A percentile compares a stretch with the other conserved stretches of the same genome.
These are phyloP conservation scores for Tremellales sp. DNA, from an alignment of 1,284 basidiomycete genomes.

Conservation along the genomic window DNA sequence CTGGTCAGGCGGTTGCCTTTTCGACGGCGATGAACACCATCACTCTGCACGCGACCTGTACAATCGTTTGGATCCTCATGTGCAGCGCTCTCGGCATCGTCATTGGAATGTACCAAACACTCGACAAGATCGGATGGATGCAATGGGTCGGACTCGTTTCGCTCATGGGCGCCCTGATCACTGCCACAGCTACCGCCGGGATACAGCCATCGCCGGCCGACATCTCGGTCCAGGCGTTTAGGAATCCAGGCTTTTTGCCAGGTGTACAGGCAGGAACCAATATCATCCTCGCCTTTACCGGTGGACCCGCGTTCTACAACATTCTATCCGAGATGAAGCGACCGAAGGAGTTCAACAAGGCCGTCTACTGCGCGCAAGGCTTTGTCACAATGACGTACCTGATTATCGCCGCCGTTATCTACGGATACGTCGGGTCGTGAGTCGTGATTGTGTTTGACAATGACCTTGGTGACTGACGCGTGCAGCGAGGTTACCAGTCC, in stretches of 20 bases:
- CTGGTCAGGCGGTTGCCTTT: neutral
- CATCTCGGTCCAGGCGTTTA: neutral
- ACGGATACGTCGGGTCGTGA: conserved; percentile 40
- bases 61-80: conserved; percentile 5
- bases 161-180: neutral
- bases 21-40: conserved; percentile 3
- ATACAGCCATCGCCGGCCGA: conserved; percentile 4
- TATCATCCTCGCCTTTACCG: neutral
- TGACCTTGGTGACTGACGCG: conserved; percentile 12
- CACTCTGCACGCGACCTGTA: conserved; percentile 24
- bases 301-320: conserved; percentile 1
- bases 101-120: neutral
- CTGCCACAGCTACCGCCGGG: conserved; percentile 6
- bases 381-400: conserved; percentile 39
- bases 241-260: neutral
- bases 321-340: conserved; percentile 5
- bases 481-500: conserved; percentile 15
- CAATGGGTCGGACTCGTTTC: neutral
- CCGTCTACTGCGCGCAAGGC: conserved; percentile 14
- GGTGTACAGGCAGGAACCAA: neutral
- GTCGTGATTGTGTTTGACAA: conserved; percentile 1
- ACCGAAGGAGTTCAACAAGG: neutral
- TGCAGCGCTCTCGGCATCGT: neutral
- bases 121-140: conserved; percentile 2
- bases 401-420: conserved; percentile 32